Base-by-base conservation (phyloP, 306 rosid species). In the Casuarina cunninghamiana region DNA sequence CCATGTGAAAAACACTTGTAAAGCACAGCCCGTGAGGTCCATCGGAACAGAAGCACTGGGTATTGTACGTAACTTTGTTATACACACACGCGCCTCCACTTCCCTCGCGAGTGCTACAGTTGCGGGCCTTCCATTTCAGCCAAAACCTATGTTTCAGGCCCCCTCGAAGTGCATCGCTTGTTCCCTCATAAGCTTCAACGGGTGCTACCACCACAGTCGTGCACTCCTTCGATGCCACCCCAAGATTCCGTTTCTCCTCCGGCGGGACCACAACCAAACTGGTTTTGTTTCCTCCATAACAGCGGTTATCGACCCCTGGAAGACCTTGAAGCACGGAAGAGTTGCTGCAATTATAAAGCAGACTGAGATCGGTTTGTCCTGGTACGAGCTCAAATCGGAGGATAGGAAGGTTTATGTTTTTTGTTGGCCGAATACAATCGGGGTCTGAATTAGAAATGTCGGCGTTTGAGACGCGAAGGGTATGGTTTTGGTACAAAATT, bases 1-100 rank as follows among this genome's bases (percentile, higher is more conserved):
- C 32, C 32, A 26, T 0, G 32, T 26, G 32, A 26, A 26, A 26
- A 26, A 26, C n/a, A 1, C 32, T 26, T 26, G 32, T 1, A 26
- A 26, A 26, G 32, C 1, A n/a, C n/a, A n/a, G n/a, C n/a, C n/a
- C n/a, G 12, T 83, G 84, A 72, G 87, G 82, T 19, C 85, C 13
- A 67, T 71, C 75, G 2, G 75, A 53, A 61, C 87, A 86, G 71
- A 32, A 78, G 50, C 89, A 86, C 35, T 11, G 12, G 71, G 75
- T 80, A 41, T 2, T n/a, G n/a, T n/a, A n/a, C n/a, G n/a, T n/a
- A n/a, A n/a, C n/a, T n/a, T n/a, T n/a, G n/a, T n/a, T n/a, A 68
- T 78, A 86, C 5, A 87, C 89, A 21, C 89, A 86, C 5, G 4
- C 1, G 2, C 89, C 87, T 15, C 78, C 76, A 3, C 77, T 83